Percentiles rank a stretch among this genome's conserved stretches.
These are phyloP conservation scores for Fusarium circinatum DNA, from an alignment of 2,329 filamentous ascomycete genomes.

Conservation along the genomic window DNA sequence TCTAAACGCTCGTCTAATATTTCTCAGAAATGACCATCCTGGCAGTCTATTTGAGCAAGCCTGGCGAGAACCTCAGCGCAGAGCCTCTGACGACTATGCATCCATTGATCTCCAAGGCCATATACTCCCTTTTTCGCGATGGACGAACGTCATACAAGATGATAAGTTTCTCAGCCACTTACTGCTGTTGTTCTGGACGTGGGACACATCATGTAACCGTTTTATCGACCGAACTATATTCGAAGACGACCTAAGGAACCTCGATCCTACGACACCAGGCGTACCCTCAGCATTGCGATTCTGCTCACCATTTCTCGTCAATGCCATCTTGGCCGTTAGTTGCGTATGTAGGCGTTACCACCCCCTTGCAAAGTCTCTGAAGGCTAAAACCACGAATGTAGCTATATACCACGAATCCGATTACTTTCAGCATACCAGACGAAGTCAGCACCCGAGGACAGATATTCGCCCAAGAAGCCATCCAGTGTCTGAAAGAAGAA, in stretches of 20 bases:
- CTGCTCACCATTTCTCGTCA: constrained; percentile 32
- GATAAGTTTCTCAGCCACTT: constrained; percentile 23
- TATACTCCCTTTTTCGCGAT: constrained; percentile 22
- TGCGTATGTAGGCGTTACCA: constrained; percentile 20
- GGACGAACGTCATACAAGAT: constrained; percentile 17
- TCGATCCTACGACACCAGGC: not conserved
- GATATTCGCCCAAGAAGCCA: constrained; percentile 21
- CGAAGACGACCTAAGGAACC: constrained; percentile 21
- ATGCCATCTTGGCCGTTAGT: constrained; percentile 31
- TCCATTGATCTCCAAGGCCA: constrained; percentile 6
- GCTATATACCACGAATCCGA: constrained; percentile 13
- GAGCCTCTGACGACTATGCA: not conserved
- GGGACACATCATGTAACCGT: constrained; percentile 23
- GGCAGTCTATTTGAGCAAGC: constrained; percentile 4
- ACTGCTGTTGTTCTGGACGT: constrained; percentile 22
- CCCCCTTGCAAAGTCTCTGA: not conserved
- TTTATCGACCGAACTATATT: constrained; percentile 25
- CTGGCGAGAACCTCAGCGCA: not conserved
- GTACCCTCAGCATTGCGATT: constrained; percentile 11
- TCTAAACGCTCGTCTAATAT: not conserved
- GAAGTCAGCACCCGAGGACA: constrained; percentile 12
- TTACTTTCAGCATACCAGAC: constrained; percentile 2
- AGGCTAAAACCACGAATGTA: not conserved
- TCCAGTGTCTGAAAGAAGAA: constrained; percentile 5
- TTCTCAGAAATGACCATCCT: not conserved